phyloP scores from a whole-genome alignment of 306 rosid genomes.

The Vicia villosa region DNA sequence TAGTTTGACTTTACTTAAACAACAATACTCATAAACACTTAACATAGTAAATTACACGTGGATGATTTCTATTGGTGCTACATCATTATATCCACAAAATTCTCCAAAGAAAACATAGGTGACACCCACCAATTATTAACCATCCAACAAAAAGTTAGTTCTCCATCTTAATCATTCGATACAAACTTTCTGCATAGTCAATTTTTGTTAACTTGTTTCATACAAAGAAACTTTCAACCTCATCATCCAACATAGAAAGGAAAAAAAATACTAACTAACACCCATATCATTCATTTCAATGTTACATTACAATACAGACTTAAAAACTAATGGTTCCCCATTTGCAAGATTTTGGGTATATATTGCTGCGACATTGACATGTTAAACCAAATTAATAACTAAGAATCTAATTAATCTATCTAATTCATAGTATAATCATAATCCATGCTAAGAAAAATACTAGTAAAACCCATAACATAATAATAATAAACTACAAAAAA shows the following conservation, averaged over 20 bases:
- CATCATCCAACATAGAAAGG: not conserved
- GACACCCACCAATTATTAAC: no score
- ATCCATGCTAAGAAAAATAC: not conserved
- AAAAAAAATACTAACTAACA: not conserved
- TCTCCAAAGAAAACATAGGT: no score
- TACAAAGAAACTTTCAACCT: no score
- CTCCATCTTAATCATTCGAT: no score
- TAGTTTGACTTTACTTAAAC: no score
- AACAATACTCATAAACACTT: no score
- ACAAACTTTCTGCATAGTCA: no score
- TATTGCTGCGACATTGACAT: slow-evolving; percentile 6
- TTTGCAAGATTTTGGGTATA: not conserved
- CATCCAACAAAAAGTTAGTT: no score
- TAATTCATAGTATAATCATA: slow-evolving; percentile 5
- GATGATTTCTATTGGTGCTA: no score
- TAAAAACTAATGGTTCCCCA: not conserved
- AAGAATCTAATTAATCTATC: not conserved
- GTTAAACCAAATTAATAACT: not conserved
- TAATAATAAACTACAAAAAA: not conserved
- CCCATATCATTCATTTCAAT: not conserved
- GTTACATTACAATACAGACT: not conserved
- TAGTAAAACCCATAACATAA: not conserved
- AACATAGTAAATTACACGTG: no score
- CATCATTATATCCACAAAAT: no score
- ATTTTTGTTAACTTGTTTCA: no score